Conservation (phyloP, 208 protist species). For the Leishmania mexicana region DNA sequence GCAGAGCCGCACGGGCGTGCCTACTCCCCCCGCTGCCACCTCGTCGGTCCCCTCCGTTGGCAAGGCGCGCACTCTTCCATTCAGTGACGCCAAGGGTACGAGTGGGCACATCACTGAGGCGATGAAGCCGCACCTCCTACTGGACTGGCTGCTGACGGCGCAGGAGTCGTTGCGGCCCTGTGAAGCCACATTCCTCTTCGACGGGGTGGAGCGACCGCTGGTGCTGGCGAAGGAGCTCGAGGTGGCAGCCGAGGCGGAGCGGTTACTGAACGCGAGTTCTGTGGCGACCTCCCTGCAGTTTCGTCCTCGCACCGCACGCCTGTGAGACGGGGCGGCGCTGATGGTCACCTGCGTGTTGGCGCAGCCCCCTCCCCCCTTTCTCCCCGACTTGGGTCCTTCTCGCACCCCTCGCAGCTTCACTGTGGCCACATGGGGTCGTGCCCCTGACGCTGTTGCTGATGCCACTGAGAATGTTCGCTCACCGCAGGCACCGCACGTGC, state of each 20-base stretch:
- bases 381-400: not conserved
- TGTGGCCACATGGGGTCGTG: not conserved
- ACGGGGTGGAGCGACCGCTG: constrained; percentile 50
- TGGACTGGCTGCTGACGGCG: constrained; percentile 24
- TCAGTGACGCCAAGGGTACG: not conserved
- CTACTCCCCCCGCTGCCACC: not conserved
- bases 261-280: constrained; percentile 32
- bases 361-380: not conserved
- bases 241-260: constrained; percentile 49
- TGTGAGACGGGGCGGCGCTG: not conserved
- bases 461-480: not conserved
- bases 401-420: not conserved
- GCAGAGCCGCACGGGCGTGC: constrained; percentile 8
- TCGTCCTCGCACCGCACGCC: constrained; percentile 5
- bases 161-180: constrained; percentile 29
- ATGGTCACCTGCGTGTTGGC: not conserved
- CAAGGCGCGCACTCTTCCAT: not conserved
- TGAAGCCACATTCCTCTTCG: constrained; percentile 33
- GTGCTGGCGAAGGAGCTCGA: constrained; percentile 50
- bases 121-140: constrained; percentile 9
- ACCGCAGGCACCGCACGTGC: not conserved
- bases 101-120: constrained; percentile 2
- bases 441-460: not conserved
- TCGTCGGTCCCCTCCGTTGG: constrained; percentile 5
- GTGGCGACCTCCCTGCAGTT: constrained; percentile 56